Conservation (phyloP, 495 filamentous ascomycete species). For the Penicillium manginii region DNA sequence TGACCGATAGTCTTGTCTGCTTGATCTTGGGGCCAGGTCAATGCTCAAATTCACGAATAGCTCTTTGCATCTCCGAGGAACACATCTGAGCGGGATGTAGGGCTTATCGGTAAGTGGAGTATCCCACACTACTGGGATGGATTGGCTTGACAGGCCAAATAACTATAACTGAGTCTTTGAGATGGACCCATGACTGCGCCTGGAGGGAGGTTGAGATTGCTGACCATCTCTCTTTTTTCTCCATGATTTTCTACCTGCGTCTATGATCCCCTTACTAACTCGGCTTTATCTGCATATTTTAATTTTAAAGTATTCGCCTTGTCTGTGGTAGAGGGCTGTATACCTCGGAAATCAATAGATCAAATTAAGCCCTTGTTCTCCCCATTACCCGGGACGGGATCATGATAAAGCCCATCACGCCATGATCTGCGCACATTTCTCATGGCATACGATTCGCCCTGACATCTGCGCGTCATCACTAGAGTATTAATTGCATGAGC, state of each 20-base stretch:
- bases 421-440: not conserved
- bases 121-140: not conserved
- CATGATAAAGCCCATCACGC: not conserved
- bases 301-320: too few species aligned
- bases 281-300: too few species aligned
- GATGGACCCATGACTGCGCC: too few species aligned
- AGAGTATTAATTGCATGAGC: not conserved
- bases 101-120: conserved; percentile 1
- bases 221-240: not conserved
- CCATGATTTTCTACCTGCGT: not conserved
- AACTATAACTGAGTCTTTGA: not conserved
- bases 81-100: not conserved
- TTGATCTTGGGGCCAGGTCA: not conserved
- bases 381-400: not conserved
- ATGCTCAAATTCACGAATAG: not conserved
- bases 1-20: not conserved
- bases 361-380: not conserved
- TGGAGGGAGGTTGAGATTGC: not conserved
- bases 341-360: conserved; percentile 2
- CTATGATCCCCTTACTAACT: too few species aligned
- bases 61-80: conserved; percentile 1
- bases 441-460: not conserved
- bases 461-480: not conserved
- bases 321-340: not conserved
- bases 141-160: not conserved